phyloP scores from a whole-genome alignment of 176 grass and related monocot genomes.

The Carex cristatella region DNA sequence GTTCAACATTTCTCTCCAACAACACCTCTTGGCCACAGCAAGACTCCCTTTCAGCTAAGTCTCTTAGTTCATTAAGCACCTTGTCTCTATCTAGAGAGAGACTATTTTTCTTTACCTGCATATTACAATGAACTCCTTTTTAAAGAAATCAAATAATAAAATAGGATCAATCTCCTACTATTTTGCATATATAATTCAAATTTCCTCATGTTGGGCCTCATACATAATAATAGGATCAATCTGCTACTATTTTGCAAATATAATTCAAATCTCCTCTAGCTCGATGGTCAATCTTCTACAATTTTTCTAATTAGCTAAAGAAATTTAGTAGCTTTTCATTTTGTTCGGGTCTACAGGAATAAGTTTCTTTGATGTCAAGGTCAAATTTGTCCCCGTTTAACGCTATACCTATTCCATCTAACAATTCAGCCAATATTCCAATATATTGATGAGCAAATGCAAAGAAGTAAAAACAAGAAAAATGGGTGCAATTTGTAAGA shows the following conservation, averaged over 20 bases:
- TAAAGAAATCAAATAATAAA: not conserved
- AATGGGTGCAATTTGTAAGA: not conserved
- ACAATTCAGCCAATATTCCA: not conserved
- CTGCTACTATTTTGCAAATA: too few species aligned
- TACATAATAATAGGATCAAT: not conserved
- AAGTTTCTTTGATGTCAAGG: not conserved
- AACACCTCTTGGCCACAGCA: constrained; percentile 44
- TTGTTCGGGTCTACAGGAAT: not conserved
- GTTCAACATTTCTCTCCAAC: constrained; percentile 46
- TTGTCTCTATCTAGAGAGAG: constrained; percentile 47
- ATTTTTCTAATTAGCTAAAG: not conserved
- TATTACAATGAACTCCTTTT: constrained; percentile 2
- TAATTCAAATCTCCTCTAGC: too few species aligned
- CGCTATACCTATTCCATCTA: not conserved
- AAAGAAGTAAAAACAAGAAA: not conserved
- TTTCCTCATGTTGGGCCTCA: not conserved
- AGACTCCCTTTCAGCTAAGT: constrained; percentile 38
- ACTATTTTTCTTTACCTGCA: constrained; percentile 61
- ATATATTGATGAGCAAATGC: not conserved
- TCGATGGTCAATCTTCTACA: not conserved
- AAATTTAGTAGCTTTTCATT: not conserved
- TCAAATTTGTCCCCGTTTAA: not conserved
- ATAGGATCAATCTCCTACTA: constrained; percentile 8
- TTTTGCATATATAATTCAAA: not conserved
- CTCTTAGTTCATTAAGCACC: constrained; percentile 38